Evolutionary conservation across 2,329 filamentous ascomycete species (phyloP).

Genomic region (Diaporthe helianthi): DNA sequence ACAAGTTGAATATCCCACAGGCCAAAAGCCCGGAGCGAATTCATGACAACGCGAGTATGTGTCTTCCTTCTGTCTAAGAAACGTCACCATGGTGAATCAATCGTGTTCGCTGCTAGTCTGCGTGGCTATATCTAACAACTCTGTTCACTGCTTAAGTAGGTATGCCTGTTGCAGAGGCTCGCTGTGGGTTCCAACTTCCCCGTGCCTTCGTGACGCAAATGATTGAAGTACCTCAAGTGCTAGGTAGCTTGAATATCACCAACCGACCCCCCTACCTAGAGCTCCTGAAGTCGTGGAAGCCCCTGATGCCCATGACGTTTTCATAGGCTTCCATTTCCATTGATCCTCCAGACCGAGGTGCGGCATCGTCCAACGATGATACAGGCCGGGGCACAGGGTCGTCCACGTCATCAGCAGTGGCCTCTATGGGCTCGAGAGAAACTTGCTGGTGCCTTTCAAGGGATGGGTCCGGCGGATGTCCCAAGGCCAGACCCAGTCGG

Average conservation of each 20-base stretch:
- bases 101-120: conserved; percentile 1
- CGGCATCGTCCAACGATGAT: neutral
- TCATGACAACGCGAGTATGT: no score
- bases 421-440: neutral
- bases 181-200: neutral
- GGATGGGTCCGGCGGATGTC: no score
- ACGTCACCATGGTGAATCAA: neutral
- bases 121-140: neutral
- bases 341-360: neutral
- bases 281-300: no score
- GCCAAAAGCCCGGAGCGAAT: neutral
- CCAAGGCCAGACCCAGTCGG: no score
- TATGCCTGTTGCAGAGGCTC: neutral
- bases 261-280: no score
- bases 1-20: neutral
- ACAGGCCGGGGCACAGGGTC: no score
- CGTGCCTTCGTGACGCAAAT: no score
- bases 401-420: neutral
- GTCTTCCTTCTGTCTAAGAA: neutral
- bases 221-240: no score
- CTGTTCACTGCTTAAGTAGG: neutral
- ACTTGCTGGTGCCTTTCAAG: neutral
- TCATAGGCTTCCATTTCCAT: neutral
- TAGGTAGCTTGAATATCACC: neutral
- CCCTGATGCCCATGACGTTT: neutral